These are phyloP conservation scores for Coemansia erecta DNA, from an alignment of 192 early-diverging fungal genomes.

Conservation along the genomic window DNA sequence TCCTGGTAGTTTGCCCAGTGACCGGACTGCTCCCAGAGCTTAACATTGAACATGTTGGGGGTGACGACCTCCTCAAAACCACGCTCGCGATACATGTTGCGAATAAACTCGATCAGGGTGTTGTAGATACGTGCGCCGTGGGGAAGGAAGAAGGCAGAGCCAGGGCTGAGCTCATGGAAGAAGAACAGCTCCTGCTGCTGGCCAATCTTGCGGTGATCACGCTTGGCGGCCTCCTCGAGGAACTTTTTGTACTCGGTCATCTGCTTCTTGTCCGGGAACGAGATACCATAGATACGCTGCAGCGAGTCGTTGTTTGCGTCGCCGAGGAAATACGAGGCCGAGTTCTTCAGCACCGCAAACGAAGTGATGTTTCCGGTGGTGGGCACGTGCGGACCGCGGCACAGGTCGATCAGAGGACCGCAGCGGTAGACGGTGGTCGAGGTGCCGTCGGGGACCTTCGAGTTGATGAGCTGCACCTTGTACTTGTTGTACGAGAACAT, in stretches of 20 bases:
- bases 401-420: conserved; percentile 96
- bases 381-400: conserved; percentile 94
- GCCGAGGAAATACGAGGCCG: conserved; percentile 96
- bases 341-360: conserved; percentile 93
- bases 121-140: conserved; percentile 97
- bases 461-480: conserved; percentile 92
- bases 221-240: conserved; percentile 92
- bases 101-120: conserved; percentile 87
- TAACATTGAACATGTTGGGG: conserved; percentile 98
- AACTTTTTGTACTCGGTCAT: conserved; percentile 96
- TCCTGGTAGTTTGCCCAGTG: conserved; percentile 97
- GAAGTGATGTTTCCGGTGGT: conserved; percentile 92
- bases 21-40: conserved; percentile 94
- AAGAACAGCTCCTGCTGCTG: conserved; percentile 98
- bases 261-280: conserved; percentile 98
- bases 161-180: conserved; percentile 93
- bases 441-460: conserved; percentile 88
- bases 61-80: conserved; percentile 96
- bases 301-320: conserved; percentile 96
- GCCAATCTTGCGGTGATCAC: conserved; percentile 97
- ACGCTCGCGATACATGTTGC: conserved; percentile 81
- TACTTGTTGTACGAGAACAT: conserved; percentile 99
- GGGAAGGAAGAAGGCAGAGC: conserved; percentile 93
- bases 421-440: conserved; percentile 98
- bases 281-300: conserved; percentile 98